These are phyloP conservation scores for Neoarthrinium moseri DNA, from an alignment of 2,329 filamentous ascomycete species.

Conservation along the genomic window DNA sequence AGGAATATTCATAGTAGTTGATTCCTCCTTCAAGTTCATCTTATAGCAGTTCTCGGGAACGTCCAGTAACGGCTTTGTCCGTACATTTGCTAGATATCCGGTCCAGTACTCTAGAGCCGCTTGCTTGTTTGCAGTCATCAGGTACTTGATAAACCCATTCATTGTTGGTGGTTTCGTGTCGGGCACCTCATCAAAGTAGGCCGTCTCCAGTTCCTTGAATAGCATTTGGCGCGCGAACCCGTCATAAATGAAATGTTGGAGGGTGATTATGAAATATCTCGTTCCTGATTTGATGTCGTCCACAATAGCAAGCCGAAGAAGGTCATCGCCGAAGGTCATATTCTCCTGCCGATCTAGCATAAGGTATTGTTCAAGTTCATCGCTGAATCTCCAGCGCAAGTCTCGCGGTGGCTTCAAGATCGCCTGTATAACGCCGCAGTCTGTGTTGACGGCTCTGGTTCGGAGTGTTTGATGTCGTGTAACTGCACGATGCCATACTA, in stretches of 20 bases:
- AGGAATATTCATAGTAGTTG: not conserved
- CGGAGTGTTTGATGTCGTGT: conserved; percentile 1
- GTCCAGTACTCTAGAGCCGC: conserved; percentile 6
- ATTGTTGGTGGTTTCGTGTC: conserved; percentile 3
- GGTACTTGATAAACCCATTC: conserved; percentile 9
- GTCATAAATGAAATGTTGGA: conserved; percentile 8
- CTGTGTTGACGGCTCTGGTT: conserved; percentile 33
- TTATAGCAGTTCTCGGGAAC: not conserved
- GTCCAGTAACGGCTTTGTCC: not conserved
- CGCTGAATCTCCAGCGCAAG: not conserved
- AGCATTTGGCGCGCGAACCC: conserved; percentile 8
- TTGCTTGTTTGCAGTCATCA: not conserved
- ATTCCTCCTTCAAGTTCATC: not conserved
- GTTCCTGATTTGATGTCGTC: not conserved
- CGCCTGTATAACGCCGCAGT: conserved; percentile 1
- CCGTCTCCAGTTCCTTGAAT: conserved; percentile 6
- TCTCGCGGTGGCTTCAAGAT: not conserved
- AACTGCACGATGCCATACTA: conserved; percentile 3
- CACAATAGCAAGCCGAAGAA: conserved; percentile 2
- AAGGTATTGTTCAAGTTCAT: conserved; percentile 3
- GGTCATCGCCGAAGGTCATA: conserved; percentile 4
- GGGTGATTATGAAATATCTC: conserved; percentile 5
- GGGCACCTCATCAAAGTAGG: conserved; percentile 1
- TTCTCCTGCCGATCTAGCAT: not conserved
- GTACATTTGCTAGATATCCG: conserved; percentile 1